A percentile compares a stretch with the other conserved stretches of the same genome.
Evolutionary conservation across 1,284 basidiomycete species (phyloP).

Genomic region (Cryptococcus depauperatus): DNA sequence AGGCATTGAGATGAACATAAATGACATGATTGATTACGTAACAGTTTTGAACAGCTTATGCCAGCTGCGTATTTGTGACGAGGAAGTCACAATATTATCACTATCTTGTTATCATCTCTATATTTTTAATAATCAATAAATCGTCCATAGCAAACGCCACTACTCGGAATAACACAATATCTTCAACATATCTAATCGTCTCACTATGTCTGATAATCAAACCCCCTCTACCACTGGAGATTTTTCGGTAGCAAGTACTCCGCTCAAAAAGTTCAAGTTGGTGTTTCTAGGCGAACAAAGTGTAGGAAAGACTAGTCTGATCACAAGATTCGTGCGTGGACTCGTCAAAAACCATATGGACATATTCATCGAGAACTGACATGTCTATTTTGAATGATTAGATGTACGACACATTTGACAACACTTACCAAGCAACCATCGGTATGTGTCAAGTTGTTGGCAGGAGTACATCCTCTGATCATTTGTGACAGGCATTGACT

Average conservation of each 20-base stretch:
- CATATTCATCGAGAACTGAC: not conserved
- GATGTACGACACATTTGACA: conserved; percentile 99
- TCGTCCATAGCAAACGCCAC: no score
- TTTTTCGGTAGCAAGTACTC: conserved; percentile 41
- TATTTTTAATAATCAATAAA: no score
- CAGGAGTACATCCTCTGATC: not conserved
- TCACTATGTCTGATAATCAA: conserved; percentile 3
- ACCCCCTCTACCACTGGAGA: conserved; percentile 15
- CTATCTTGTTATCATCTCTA: no score
- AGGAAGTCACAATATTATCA: no score
- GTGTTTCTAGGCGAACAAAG: conserved; percentile 88
- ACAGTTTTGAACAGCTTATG: no score
- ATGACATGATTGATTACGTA: no score
- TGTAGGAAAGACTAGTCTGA: conserved; percentile 94
- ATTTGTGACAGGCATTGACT: conserved; percentile 66
- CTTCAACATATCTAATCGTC: not conserved
- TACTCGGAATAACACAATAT: not conserved
- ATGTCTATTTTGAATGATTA: conserved; percentile 36
- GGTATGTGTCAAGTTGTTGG: conserved; percentile 39
- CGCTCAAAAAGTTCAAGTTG: conserved; percentile 91
- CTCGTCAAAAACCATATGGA: not conserved
- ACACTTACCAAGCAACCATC: conserved; percentile 99
- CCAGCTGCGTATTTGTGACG: no score
- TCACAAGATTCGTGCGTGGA: conserved; percentile 67
- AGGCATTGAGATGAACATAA: no score